Evolutionary conservation across 495 filamentous ascomycete genomes (phyloP), one percentile per base, ranked within the genome.

Genomic region (Penicillium paradoxum): DNA sequence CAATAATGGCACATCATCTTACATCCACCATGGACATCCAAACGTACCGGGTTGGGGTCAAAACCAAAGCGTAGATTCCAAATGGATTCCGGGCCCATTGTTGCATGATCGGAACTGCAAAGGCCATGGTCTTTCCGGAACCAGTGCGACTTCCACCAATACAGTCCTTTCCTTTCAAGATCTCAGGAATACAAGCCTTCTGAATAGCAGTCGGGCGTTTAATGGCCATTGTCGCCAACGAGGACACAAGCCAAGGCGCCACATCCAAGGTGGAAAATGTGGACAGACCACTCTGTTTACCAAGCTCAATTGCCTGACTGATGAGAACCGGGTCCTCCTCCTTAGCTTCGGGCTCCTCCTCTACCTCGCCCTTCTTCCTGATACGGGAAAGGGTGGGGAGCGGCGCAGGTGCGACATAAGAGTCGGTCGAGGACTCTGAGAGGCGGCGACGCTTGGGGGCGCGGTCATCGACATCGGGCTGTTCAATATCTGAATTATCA

Each of bases 121-220:
- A 98, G 30, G 93, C 91, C 37, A 96, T 83, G n/a, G 93, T 98
- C 75, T 98, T 98, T 66, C 93, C 93, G n/a, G 92, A 96, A 72
- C 93, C 93, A 3, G 93, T 98, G 49, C 88, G 79, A 59, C 89
- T 95, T 15, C 90, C 90, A 58, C 95, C 93, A 58, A 98, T 96
- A 58, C 91, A 96, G 70, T 97, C 90, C 56, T 86, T 79, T 4
- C 93, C 93, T 63, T 89, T 83, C 47, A 98, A 65, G 39, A 97
- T 96, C 59, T 87, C 85, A 17, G 89, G 90, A 62, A 98, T 97
- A 69, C 88, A 95, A 44, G 83, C 87, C 56, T 84, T 87, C 58
- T 98, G 93, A 73, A 98, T 97, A 49, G 85, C 84, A 0, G 93
- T 97, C 0, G 93, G 93, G 41, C 85, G 75, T 53, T 83, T 86